Percentiles rank a stretch among this genome's conserved stretches.
Conservation (phyloP, 2,329 filamentous ascomycete species). For the Diplodia corticola region DNA sequence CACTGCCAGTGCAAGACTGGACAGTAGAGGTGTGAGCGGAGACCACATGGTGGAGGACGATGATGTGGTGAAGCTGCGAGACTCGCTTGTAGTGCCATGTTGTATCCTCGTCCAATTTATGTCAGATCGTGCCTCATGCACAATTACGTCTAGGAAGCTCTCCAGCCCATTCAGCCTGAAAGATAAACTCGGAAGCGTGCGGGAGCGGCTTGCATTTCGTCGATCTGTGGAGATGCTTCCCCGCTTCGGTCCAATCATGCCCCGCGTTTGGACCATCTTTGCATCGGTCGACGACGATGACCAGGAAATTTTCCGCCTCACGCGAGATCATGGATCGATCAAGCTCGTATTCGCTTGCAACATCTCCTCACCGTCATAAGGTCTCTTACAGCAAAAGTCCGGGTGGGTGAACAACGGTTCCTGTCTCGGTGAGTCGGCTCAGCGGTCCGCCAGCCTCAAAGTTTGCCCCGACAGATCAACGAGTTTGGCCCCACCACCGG, state of each 20-base stretch:
- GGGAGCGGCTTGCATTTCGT: conserved; percentile 9
- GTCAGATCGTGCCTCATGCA: not conserved
- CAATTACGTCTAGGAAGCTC: not conserved
- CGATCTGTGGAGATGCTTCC: conserved; percentile 20
- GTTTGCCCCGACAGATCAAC: conserved; percentile 2
- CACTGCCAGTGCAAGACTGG: not conserved
- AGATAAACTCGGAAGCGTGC: conserved; percentile 12
- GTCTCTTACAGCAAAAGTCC: not conserved
- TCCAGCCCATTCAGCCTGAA: not conserved
- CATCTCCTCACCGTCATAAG: not conserved
- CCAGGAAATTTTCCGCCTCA: not conserved
- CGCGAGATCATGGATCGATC: conserved; percentile 1
- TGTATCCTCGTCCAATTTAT: not conserved
- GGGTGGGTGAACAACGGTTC: not conserved
- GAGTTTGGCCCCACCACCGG: not conserved
- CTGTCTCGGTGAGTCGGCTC: not conserved
- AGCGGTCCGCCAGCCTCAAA: not conserved
- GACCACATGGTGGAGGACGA: not conserved
- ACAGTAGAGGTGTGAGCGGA: not conserved
- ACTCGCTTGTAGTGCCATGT: not conserved
- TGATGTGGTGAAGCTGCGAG: not conserved
- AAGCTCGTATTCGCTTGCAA: not conserved
- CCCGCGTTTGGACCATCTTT: not conserved
- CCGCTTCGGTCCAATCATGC: conserved; percentile 17
- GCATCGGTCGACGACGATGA: not conserved